Base-by-base conservation (phyloP, 2,329 filamentous ascomycete genomes). In the Colletotrichum tamarilloi region DNA sequence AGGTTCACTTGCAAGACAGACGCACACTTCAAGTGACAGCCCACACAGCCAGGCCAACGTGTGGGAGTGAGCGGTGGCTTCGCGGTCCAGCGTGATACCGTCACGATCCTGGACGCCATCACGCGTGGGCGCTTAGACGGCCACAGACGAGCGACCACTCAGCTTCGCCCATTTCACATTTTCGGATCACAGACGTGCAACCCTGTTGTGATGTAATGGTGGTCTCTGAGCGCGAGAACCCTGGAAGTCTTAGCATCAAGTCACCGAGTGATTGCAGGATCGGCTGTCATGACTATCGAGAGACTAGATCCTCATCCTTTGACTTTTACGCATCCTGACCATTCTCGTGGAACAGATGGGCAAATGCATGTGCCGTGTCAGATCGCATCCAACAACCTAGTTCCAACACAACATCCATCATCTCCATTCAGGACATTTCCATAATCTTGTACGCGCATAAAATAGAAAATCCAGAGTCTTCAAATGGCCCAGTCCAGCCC, bases 111-210 rank as follows among this genome's bases (percentile, higher is more conserved):
- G 26, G 56, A 52, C 57, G 49, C 68, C 68, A 59, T 71, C 68
- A 62, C 68, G 49, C 57, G 59, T 52, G 58, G 68, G 49, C 68
- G 57, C 64, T 35, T 68, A 72, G 70, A 64, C 59, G 59, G 59
- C 24, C 65, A 72, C 69, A 28, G 58, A 46, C 24, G 24, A 38
- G 30, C 14, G 26, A 26, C 49, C 66, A 65, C 35, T 65, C 62
- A 65, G 52, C 62, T 22, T 42, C 32, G 62, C 24, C 62, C 62
- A 28, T 57, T n/a, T 11, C 28, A 16, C 46, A n/a, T 62, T 22
- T 16, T 16, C 14, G 14, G 28, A 67, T 67, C 65, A 28, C 56
- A 52, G 65, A 52, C 57, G 62, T 52, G 56, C 11, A 30, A 42
- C 55, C 56, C 28, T 28, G 53, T 16, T 60, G 22, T 28, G 46